These are phyloP conservation scores for Aaosphaeria arxii DNA, from an alignment of 2,329 filamentous ascomycete genomes.

Conservation along the genomic window DNA sequence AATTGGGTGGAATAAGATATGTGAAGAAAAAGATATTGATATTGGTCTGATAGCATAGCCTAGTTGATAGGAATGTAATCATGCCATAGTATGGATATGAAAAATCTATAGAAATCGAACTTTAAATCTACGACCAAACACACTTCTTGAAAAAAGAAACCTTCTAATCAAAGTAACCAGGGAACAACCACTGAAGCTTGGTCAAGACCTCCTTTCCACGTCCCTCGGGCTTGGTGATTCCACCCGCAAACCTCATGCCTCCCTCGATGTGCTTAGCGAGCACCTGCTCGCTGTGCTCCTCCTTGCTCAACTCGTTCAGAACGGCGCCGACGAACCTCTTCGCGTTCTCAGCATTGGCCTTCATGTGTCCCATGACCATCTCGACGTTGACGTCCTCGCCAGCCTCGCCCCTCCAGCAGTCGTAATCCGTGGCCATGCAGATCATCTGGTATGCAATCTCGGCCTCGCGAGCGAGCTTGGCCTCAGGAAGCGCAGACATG, in stretches of 20 bases:
- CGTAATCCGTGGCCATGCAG: slow-evolving; percentile 99
- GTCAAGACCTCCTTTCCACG: slow-evolving; percentile 71
- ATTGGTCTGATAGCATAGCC: no score
- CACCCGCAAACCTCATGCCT: slow-evolving; percentile 71
- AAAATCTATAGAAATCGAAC: no score
- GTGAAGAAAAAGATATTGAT: no score
- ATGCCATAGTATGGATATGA: no score
- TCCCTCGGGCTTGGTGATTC: slow-evolving; percentile 77
- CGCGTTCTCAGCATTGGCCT: slow-evolving; percentile 85
- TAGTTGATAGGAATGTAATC: no score
- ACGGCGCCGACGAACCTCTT: slow-evolving; percentile 81
- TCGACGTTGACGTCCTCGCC: slow-evolving; percentile 81
- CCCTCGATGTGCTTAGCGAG: slow-evolving; percentile 79
- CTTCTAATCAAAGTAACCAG: slow-evolving; percentile 65
- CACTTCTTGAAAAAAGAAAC: neutral
- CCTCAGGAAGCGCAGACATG: slow-evolving; percentile 94
- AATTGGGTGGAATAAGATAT: no score
- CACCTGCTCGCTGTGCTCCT: slow-evolving; percentile 73
- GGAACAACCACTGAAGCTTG: slow-evolving; percentile 84
- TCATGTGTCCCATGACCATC: slow-evolving; percentile 97
- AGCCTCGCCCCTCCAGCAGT: slow-evolving; percentile 86
- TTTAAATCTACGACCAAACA: no score
- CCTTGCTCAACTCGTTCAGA: slow-evolving; percentile 76
- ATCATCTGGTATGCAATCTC: slow-evolving; percentile 98
- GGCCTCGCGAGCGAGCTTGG: slow-evolving; percentile 92